Conservation (phyloP, 2,329 filamentous ascomycete genomes). For the Colletotrichum tofieldiae region DNA sequence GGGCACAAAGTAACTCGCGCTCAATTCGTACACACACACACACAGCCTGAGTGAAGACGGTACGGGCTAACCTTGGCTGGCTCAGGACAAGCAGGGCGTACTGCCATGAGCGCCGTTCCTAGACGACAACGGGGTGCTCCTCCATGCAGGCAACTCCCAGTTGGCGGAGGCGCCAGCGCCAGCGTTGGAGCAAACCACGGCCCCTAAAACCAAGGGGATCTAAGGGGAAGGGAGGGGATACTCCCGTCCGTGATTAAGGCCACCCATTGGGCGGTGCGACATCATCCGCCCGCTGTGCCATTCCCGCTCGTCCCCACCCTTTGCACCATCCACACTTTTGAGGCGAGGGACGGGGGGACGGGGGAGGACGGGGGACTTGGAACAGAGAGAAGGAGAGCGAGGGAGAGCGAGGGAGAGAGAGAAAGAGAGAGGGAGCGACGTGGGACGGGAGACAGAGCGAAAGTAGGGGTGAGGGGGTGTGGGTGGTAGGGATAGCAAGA, state of each 20-base stretch:
- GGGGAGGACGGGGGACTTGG: conserved; percentile 11
- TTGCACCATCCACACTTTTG: conserved; percentile 25
- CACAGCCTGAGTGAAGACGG: neutral
- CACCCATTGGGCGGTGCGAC: conserved; percentile 40
- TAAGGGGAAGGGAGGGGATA: conserved; percentile 35
- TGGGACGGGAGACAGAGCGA: neutral
- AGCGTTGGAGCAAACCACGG: conserved; percentile 4
- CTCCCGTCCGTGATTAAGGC: conserved; percentile 29
- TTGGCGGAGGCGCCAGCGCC: conserved; percentile 13
- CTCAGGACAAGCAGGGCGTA: neutral
- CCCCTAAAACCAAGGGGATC: conserved; percentile 25
- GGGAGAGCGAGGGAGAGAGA: neutral
- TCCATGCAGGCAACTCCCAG: conserved; percentile 4
- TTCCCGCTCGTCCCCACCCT: conserved; percentile 36
- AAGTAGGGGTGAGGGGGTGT: neutral
- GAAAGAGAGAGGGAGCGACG: neutral
- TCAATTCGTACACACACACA: neutral
- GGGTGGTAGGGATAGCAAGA: neutral
- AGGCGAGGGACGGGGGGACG: conserved; percentile 10
- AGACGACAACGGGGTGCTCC: neutral
- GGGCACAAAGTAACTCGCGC: neutral
- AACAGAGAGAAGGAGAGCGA: neutral
- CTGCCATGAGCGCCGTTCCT: neutral
- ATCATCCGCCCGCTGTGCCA: conserved; percentile 42
- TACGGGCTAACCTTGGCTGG: neutral